Evolutionary conservation across 352 stramenopile species (phyloP).

Genomic region (Lagenidium giganteum): DNA sequence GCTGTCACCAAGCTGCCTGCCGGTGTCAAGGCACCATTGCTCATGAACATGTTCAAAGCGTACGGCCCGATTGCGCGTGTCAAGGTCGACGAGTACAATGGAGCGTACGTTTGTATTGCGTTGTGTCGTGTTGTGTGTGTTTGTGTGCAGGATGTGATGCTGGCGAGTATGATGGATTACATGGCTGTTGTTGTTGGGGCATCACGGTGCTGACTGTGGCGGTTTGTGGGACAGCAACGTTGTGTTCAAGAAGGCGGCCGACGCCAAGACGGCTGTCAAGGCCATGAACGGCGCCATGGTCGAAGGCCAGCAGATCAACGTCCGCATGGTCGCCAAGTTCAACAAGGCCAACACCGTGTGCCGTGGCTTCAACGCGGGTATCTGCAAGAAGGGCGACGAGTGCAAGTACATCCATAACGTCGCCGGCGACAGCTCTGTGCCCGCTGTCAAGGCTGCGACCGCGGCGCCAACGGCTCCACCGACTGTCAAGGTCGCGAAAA

Average conservation of each 20-base stretch:
- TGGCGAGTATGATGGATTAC: slow-evolving; percentile 1
- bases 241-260: slow-evolving; percentile 20
- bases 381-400: slow-evolving; percentile 48
- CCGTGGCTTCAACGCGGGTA: slow-evolving; percentile 49
- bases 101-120: slow-evolving; percentile 36
- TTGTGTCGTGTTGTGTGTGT: slow-evolving; percentile 6
- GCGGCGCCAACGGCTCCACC: not conserved
- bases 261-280: slow-evolving; percentile 30
- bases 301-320: slow-evolving; percentile 44
- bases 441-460: not conserved
- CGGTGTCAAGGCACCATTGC: too few species aligned
- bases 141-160: not conserved
- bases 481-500: not conserved
- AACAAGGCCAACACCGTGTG: slow-evolving; percentile 33
- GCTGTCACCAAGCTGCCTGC: too few species aligned
- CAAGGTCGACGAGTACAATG: slow-evolving; percentile 34
- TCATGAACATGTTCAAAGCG: slow-evolving; percentile 53
- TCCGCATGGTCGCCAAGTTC: slow-evolving; percentile 34
- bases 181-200: too few species aligned
- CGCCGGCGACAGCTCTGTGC: not conserved
- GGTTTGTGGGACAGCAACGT: slow-evolving; percentile 26
- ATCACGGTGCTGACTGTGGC: not conserved
- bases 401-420: slow-evolving; percentile 84
- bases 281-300: slow-evolving; percentile 50
- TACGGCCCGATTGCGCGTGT: slow-evolving; percentile 57